Percentiles rank a stretch among this genome's conserved stretches.
Conservation (phyloP, 768 basidiomycete species). For the Russula ochroleuca region DNA sequence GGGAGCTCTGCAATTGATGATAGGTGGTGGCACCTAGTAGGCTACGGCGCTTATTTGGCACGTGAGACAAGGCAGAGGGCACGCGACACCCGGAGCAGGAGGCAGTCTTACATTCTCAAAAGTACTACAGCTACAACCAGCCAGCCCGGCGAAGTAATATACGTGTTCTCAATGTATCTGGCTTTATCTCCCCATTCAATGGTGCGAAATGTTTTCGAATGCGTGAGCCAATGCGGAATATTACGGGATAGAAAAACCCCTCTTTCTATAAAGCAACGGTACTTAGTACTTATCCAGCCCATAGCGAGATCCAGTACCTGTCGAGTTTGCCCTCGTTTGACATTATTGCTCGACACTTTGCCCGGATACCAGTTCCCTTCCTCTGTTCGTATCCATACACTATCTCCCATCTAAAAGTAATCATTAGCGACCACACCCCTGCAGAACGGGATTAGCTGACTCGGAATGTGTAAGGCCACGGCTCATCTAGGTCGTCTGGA, state of each 20-base stretch:
- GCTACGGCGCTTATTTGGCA: not conserved
- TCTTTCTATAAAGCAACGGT: slow-evolving; percentile 13
- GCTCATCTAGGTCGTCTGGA: slow-evolving; percentile 26
- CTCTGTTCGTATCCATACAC: slow-evolving; percentile 27
- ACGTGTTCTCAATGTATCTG: slow-evolving; percentile 31
- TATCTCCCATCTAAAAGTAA: slow-evolving; percentile 17
- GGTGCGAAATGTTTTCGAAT: slow-evolving; percentile 30
- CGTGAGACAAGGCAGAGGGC: not conserved
- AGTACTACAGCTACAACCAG: slow-evolving; percentile 13
- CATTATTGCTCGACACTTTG: slow-evolving; percentile 18
- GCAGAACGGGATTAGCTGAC: slow-evolving; percentile 3
- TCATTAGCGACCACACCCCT: not conserved
- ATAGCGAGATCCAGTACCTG: slow-evolving; percentile 13
- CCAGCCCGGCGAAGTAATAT: slow-evolving; percentile 24
- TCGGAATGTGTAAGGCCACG: slow-evolving; percentile 26
- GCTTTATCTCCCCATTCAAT: slow-evolving; percentile 33
- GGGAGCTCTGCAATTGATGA: too few species aligned
- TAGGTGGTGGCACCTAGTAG: too few species aligned
- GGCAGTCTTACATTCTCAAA: not conserved
- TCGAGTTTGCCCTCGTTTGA: slow-evolving; percentile 22
- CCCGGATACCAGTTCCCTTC: slow-evolving; percentile 26
- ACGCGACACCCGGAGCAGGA: too few species aligned
- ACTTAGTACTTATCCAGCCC: not conserved
- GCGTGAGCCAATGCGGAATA: slow-evolving; percentile 18
- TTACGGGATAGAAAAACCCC: slow-evolving; percentile 25